A percentile compares a stretch with the other conserved stretches of the same genome.
Conservation (phyloP, 2,329 filamentous ascomycete genomes). For the Trichoderma pleuroti region DNA sequence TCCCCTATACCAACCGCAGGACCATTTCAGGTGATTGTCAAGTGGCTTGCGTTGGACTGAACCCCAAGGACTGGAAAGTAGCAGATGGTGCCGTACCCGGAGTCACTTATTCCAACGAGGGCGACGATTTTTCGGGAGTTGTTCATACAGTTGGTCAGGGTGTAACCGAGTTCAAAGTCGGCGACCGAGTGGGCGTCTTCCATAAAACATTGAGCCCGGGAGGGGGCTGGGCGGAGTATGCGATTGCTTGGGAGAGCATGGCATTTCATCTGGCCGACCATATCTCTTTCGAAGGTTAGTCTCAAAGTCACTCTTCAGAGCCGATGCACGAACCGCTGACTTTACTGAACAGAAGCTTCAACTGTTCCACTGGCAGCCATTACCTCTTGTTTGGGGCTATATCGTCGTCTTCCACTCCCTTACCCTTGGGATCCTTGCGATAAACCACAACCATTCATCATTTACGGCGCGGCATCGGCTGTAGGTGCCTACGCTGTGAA, state of each 20-base stretch:
- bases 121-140: conserved; percentile 28
- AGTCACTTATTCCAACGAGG: conserved; percentile 20
- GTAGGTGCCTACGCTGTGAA: conserved; percentile 58
- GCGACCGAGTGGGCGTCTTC: conserved; percentile 45
- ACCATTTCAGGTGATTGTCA: conserved; percentile 24
- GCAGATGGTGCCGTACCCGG: neutral
- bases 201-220: conserved; percentile 33
- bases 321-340: neutral
- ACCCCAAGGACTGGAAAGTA: conserved; percentile 29
- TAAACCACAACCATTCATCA: conserved; percentile 28
- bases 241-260: conserved; percentile 51
- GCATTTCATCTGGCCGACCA: conserved; percentile 51
- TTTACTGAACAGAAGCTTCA: neutral
- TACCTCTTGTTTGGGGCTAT: conserved; percentile 42
- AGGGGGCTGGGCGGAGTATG: conserved; percentile 58
- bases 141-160: conserved; percentile 23
- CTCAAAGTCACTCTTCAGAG: conserved; percentile 1
- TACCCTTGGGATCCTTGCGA: neutral
- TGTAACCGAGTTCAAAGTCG: conserved; percentile 25
- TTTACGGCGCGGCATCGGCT: conserved; percentile 51
- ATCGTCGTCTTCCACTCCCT: conserved; percentile 7
- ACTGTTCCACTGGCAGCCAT: conserved; percentile 34
- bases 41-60: conserved; percentile 23
- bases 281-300: conserved; percentile 43
- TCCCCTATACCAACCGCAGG: conserved; percentile 14